A percentile compares a stretch with the other conserved stretches of the same genome.
Conservation (phyloP, 441 rosid genomes). For the Flueggea neowawraea region DNA sequence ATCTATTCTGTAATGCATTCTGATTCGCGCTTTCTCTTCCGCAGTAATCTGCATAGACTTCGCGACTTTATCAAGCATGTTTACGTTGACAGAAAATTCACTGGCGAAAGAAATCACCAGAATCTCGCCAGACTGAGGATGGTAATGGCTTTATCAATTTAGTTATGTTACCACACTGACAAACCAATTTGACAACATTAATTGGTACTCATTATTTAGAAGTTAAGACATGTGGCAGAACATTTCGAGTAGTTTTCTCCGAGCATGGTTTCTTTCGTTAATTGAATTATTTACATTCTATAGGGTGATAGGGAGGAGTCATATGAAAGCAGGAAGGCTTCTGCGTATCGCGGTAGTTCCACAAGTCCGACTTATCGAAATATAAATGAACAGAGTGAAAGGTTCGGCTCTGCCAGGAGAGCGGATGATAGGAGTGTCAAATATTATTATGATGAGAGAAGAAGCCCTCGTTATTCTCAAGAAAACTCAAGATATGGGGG, state of each 20-base stretch:
- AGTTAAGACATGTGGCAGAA: neutral
- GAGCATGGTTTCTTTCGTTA: neutral
- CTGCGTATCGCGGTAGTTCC: constrained; percentile 25
- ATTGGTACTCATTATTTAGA: neutral
- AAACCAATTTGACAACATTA: neutral
- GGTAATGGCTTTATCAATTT: constrained; percentile 29
- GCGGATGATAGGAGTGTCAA: constrained; percentile 36
- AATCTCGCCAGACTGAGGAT: constrained; percentile 40
- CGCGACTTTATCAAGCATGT: constrained; percentile 83
- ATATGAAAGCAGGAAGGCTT: constrained; percentile 31
- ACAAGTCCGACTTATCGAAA: constrained; percentile 42
- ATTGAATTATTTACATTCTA: constrained; percentile 9
- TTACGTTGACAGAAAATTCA: constrained; percentile 69
- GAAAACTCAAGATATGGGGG: constrained; percentile 48
- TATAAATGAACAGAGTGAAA: constrained; percentile 30
- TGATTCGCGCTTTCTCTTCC: constrained; percentile 17
- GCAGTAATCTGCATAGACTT: constrained; percentile 72
- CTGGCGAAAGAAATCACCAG: constrained; percentile 40
- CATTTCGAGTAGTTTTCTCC: too few relatives aligned
- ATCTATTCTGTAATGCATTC: constrained; percentile 12
- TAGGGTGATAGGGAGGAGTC: constrained; percentile 47
- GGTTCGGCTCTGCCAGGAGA: constrained; percentile 31
- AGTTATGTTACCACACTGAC: too few relatives aligned
- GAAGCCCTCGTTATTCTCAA: constrained; percentile 38
- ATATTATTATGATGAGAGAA: constrained; percentile 50